Percentiles rank a stretch among this genome's conserved stretches.
These are phyloP conservation scores for Aspergillus pseudoviridinutans DNA, from an alignment of 2,329 filamentous ascomycete species.

Conservation along the genomic window DNA sequence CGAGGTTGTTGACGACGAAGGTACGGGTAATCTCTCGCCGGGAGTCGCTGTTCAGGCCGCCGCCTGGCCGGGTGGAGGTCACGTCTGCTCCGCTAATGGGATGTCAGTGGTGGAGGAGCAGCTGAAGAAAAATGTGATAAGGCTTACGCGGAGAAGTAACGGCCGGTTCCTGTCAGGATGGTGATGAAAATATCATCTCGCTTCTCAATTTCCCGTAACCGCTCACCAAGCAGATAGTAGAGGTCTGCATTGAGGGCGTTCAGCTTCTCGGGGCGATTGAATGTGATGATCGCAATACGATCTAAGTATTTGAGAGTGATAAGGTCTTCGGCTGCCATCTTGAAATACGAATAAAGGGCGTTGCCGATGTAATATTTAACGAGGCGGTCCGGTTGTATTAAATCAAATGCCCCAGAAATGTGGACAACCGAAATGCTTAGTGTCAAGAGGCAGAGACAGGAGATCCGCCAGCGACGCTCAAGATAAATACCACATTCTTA, in stretches of 20 bases:
- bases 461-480: conserved; percentile 1
- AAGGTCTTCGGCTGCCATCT: conserved; percentile 39
- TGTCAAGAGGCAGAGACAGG: neutral
- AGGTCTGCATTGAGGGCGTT: conserved; percentile 69
- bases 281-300: conserved; percentile 76
- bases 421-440: neutral
- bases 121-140: conserved; percentile 20
- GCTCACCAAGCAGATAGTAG: conserved; percentile 73
- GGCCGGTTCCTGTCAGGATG: conserved; percentile 74
- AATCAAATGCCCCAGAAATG: neutral
- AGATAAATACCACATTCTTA: neutral
- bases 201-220: conserved; percentile 71
- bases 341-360: neutral
- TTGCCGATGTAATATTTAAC: neutral
- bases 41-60: conserved; percentile 37
- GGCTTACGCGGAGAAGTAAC: conserved; percentile 77
- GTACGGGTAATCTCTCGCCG: conserved; percentile 60
- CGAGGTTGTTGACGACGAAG: conserved; percentile 83
- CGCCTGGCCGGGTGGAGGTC: conserved; percentile 48
- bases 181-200: conserved; percentile 81
- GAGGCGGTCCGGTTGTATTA: neutral
- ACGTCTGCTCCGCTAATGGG: conserved; percentile 72
- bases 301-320: conserved; percentile 62
- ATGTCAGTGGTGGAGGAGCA: neutral
- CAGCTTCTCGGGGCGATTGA: conserved; percentile 81